Conservation (phyloP, 768 basidiomycete genomes). For the Rickenella mellea region DNA sequence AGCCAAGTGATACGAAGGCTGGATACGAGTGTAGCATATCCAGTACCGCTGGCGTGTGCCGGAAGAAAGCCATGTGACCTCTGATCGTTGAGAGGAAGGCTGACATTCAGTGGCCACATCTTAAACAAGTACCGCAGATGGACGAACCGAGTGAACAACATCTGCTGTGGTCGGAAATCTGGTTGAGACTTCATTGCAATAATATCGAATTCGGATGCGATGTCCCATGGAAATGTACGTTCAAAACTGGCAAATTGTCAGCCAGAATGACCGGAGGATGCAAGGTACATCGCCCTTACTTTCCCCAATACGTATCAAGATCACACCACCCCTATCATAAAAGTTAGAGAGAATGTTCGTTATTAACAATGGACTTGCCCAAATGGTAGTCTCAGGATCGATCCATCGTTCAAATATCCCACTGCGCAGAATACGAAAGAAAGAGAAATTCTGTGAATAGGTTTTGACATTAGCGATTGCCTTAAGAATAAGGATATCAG, state of each 20-base stretch:
- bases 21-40: background rate
- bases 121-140: background rate
- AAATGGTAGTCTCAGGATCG: background rate
- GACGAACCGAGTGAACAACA: background rate
- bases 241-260: background rate
- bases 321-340: background rate
- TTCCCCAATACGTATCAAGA: background rate
- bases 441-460: background rate
- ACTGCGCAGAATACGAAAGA: background rate
- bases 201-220: background rate
- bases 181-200: background rate
- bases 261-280: background rate
- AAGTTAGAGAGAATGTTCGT: background rate
- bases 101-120: background rate
- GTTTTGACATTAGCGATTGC: background rate
- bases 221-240: background rate
- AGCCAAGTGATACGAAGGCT: background rate
- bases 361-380: background rate
- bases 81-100: background rate
- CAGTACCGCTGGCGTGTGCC: background rate
- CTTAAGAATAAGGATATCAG: background rate
- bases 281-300: background rate
- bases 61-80: constrained; percentile 1
- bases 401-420: background rate
- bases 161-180: background rate